Conservation (phyloP, 768 basidiomycete species). For the Suillus americanus region DNA sequence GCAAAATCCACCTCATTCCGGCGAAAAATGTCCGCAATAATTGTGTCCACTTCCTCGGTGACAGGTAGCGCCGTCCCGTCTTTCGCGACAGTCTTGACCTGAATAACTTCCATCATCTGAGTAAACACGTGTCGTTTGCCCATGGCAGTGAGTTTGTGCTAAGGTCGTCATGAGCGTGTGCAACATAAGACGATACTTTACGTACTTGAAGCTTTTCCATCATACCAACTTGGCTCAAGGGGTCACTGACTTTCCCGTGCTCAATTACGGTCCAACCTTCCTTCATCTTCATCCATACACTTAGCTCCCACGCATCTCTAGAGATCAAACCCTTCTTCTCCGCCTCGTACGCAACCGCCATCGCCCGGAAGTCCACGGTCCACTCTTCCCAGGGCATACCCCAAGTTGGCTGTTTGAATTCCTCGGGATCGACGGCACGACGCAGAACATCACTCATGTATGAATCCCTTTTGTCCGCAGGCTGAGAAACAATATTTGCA, state of each 20-base stretch:
- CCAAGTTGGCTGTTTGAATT: conserved; percentile 22
- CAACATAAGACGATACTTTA: background rate
- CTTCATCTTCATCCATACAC: conserved; percentile 33
- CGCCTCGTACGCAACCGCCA: conserved; percentile 24
- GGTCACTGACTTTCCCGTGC: conserved; percentile 23
- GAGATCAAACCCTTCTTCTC: conserved; percentile 20
- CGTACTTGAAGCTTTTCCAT: conserved; percentile 31
- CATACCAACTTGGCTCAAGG: conserved; percentile 22
- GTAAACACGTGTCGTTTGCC: conserved; percentile 29
- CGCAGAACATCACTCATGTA: conserved; percentile 25
- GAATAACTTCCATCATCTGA: conserved; percentile 34
- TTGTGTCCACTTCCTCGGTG: conserved; percentile 30
- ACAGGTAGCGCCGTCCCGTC: conserved; percentile 23
- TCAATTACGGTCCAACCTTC: conserved; percentile 29
- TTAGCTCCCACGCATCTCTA: conserved; percentile 28
- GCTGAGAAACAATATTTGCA: conserved; percentile 22
- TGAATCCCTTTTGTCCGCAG: conserved; percentile 26
- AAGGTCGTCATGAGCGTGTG: background rate
- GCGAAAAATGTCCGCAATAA: conserved; percentile 32
- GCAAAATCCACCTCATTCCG: conserved; percentile 32
- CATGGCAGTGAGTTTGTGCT: conserved; percentile 31
- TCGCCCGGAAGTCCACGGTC: conserved; percentile 29
- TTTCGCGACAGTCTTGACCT: conserved; percentile 28
- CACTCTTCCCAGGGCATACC: conserved; percentile 36
- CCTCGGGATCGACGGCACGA: conserved; percentile 29